Percentiles rank a stretch among this genome's conserved stretches.
phyloP scores from a whole-genome alignment of 257 asterid genomes.

The Lycium barbarum region DNA sequence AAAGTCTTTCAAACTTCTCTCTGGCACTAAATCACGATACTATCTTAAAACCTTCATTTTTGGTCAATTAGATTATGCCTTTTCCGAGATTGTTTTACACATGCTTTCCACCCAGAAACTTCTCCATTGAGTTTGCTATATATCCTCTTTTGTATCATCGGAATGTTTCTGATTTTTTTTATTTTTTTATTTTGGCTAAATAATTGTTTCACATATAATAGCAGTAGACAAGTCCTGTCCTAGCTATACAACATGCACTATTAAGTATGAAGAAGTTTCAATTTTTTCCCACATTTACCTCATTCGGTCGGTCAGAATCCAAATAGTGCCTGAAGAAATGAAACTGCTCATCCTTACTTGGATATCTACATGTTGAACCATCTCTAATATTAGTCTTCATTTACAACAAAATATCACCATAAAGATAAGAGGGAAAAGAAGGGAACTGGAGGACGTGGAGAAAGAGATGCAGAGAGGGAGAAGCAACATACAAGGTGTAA shows the following conservation, averaged over 20 bases:
- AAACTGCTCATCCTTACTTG: conserved; percentile 71
- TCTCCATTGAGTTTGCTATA: not conserved
- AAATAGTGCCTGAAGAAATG: conserved; percentile 90
- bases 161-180: not conserved
- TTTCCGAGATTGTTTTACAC: not conserved
- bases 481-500: conserved; percentile 56
- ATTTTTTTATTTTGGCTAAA: not conserved
- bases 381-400: conserved; percentile 1
- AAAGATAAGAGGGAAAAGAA: conserved; percentile 9
- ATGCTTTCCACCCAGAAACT: not conserved
- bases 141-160: not conserved
- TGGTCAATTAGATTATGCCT: not conserved
- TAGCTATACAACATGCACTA: conserved; percentile 6
- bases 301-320: conserved; percentile 58
- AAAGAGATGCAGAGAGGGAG: conserved; percentile 28
- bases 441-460: not conserved
- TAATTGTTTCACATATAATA: not conserved
- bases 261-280: conserved; percentile 1
- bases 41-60: not conserved
- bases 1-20: not conserved
- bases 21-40: not conserved
- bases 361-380: conserved; percentile 62
- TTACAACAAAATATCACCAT: conserved; percentile 26
- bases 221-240: not conserved
- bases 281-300: conserved; percentile 53